Conservation (phyloP, 345 rosid genomes). For the Lepidium sativum region DNA sequence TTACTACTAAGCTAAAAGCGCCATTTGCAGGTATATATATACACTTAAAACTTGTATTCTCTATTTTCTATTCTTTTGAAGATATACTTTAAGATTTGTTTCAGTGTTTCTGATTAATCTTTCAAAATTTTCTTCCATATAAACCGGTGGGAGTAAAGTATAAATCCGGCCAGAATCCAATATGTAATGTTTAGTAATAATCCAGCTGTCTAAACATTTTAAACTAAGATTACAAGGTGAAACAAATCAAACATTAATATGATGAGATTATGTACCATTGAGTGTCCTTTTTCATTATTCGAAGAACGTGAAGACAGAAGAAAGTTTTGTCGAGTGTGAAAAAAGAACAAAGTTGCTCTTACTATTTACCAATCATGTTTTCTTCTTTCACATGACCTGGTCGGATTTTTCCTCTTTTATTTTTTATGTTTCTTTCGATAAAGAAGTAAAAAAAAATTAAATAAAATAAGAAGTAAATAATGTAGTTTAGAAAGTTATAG, state of each 20-base stretch:
- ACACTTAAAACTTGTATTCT: too few relatives aligned
- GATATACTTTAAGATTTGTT: background rate
- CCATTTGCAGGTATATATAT: too few relatives aligned
- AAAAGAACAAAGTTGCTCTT: conserved; percentile 9
- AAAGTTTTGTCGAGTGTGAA: conserved; percentile 8
- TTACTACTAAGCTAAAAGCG: too few relatives aligned
- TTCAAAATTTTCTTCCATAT: background rate
- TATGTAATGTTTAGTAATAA: background rate
- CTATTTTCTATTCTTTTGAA: too few relatives aligned
- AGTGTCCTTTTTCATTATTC: conserved; percentile 5
- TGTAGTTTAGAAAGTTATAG: background rate
- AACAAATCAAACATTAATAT: background rate
- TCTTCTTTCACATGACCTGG: conserved; percentile 26
- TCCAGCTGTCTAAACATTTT: background rate
- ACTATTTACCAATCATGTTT: background rate
- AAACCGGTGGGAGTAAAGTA: background rate
- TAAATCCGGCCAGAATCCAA: background rate
- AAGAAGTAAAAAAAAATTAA: background rate
- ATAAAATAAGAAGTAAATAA: background rate
- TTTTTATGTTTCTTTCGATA: background rate
- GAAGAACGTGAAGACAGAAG: conserved; percentile 13
- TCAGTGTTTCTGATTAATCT: background rate
- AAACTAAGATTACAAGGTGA: background rate
- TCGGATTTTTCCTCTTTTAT: conserved; percentile 1
- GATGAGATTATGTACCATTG: background rate